Conservation (phyloP, 1,139 yeast species). For the Pichia sp. region DNA sequence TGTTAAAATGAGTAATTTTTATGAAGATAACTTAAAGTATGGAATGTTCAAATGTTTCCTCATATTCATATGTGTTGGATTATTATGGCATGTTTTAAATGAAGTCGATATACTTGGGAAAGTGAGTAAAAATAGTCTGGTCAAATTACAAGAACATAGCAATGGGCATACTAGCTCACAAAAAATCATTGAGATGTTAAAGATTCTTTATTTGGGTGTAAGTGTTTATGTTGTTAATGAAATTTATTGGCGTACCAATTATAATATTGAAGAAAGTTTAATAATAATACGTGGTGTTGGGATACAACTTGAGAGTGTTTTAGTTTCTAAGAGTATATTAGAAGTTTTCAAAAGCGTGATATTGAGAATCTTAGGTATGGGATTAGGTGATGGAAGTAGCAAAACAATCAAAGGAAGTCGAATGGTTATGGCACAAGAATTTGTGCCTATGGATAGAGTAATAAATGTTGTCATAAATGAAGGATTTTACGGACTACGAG, state of each 20-base stretch:
- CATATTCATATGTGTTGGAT: neutral
- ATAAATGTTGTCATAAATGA: slow-evolving; percentile 62
- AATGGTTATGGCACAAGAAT: slow-evolving; percentile 24
- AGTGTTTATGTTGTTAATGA: slow-evolving; percentile 15
- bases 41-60: neutral
- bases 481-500: slow-evolving; percentile 58
- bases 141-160: neutral
- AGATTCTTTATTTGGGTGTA: slow-evolving; percentile 7
- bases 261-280: slow-evolving; percentile 23
- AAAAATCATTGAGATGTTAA: neutral
- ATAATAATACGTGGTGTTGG: slow-evolving; percentile 26
- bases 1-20: slow-evolving; percentile 10
- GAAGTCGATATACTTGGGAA: slow-evolving; percentile 10
- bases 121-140: neutral
- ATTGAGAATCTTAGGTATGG: neutral
- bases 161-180: neutral
- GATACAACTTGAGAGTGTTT: slow-evolving; percentile 22
- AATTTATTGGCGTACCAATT: slow-evolving; percentile 17
- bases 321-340: slow-evolving; percentile 8
- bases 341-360: slow-evolving; percentile 3
- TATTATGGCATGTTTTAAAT: slow-evolving; percentile 7
- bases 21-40: neutral
- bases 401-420: neutral
- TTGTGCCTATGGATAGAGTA: slow-evolving; percentile 47
- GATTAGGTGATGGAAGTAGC: neutral